These are phyloP conservation scores for Pyrenophora graminea DNA, from an alignment of 2,329 filamentous ascomycete genomes.

Conservation along the genomic window DNA sequence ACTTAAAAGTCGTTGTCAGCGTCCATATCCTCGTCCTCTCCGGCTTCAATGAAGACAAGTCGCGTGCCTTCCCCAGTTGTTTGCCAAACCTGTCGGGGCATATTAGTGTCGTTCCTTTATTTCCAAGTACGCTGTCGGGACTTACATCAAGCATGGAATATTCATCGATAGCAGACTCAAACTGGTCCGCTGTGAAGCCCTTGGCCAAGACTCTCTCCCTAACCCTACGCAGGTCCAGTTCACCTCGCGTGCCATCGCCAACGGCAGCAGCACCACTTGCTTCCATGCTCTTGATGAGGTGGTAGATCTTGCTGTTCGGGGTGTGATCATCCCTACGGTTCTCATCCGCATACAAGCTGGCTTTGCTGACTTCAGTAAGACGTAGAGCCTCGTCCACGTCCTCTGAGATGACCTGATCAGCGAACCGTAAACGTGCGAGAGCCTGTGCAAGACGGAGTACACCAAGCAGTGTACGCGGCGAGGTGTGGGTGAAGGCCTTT, in stretches of 20 bases:
- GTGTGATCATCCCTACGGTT: constrained; percentile 66
- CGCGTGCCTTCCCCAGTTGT: constrained; percentile 59
- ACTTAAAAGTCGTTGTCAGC: constrained; percentile 43
- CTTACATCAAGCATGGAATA: constrained; percentile 89
- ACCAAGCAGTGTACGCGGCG: constrained; percentile 88
- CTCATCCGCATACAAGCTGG: constrained; percentile 78
- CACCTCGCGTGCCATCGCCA: constrained; percentile 70
- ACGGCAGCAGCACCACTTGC: constrained; percentile 82
- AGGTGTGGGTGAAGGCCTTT: constrained; percentile 92
- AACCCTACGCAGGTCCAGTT: constrained; percentile 85
- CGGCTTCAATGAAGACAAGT: constrained; percentile 60
- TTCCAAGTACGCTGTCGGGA: constrained; percentile 2
- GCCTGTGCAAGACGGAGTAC: constrained; percentile 93
- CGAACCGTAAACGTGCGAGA: constrained; percentile 88
- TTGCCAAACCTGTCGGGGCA: constrained; percentile 55
- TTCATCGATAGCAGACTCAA: constrained; percentile 82
- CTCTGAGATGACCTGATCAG: constrained; percentile 79
- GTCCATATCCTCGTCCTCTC: constrained; percentile 50
- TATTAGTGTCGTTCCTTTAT: constrained; percentile 34
- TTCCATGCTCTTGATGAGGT: constrained; percentile 85
- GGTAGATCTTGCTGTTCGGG: constrained; percentile 88
- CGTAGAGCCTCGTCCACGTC: constrained; percentile 95
- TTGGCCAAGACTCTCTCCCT: constrained; percentile 91
- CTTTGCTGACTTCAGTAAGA: constrained; percentile 90
- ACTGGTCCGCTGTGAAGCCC: constrained; percentile 95